Evolutionary conservation across 2,329 filamentous ascomycete species (phyloP), one percentile per base, ranked within the genome.

Genomic region (Beauveria sp.): DNA sequence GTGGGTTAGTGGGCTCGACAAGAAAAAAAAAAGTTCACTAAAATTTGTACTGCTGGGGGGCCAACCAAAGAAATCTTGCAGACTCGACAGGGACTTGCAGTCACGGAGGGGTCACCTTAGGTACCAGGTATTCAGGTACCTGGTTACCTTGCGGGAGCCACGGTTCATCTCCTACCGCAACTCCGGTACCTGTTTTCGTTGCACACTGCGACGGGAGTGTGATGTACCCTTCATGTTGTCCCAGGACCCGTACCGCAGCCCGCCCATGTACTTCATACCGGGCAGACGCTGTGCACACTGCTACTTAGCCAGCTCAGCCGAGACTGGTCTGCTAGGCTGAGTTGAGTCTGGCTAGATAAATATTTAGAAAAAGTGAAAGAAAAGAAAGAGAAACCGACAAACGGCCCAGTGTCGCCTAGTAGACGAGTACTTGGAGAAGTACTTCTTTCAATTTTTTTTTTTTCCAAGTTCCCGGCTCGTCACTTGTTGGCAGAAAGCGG

Each of bases 341-440:
- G 5, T 38, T 38, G 34, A 38, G 34, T 38, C 14, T 38, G 34
- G 14, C 34, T 16, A 38, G 34, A 14, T 38, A 6, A 38, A 38
- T 16, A 38, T 6, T 16, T 28, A 31, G 50, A 42, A 49, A 60
- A 58, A 31, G 55, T 48, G 31, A 51, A 46, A n/a, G 16, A 60
- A 20, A 14, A 46, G 31, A 48, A 40, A 60, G 46, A 60, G 42
- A 59, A 31, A 45, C 10, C n/a, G 46, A 22, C 55, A 42, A 45
- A 18, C 26, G 46, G 46, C 55, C 46, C 56, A 51, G 56, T 49
- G 54, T 59, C 26, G 54, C 54, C 54, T 12, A 45, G 43, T 48
- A 45, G 24, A 38, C 12, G 3, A 31, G n/a, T 46, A 9, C 42
- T 22, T 28, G 55, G 31, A 56, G 20, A 4, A 6, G 34, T 38